Conservation (phyloP, 2,329 filamentous ascomycete species). For the Nothophaeocryptopus gaeumannii region DNA sequence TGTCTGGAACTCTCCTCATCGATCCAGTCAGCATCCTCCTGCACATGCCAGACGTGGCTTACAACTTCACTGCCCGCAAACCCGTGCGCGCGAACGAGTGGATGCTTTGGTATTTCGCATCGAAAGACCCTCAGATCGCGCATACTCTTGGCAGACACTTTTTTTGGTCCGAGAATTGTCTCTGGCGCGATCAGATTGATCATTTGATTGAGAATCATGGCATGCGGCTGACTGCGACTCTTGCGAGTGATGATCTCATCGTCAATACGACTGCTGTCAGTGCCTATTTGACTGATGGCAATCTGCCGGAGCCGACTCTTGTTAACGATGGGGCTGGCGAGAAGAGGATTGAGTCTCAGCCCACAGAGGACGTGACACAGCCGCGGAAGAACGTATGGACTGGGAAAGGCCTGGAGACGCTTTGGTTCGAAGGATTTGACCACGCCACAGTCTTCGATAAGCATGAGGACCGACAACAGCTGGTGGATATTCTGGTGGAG, state of each 20-base stretch:
- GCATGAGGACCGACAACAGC: constrained; percentile 22
- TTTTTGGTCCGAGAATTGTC: constrained; percentile 68
- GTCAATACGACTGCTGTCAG: constrained; percentile 60
- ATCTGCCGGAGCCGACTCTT: constrained; percentile 28
- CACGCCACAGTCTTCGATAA: constrained; percentile 62
- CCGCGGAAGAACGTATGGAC: constrained; percentile 29
- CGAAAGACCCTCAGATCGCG: constrained; percentile 64
- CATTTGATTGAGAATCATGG: constrained; percentile 31
- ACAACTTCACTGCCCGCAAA: constrained; percentile 60
- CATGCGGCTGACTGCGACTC: constrained; percentile 53
- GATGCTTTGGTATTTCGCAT: constrained; percentile 69
- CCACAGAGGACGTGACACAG: constrained; percentile 33
- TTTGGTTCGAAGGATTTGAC: constrained; percentile 61
- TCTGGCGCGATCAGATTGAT: constrained; percentile 66
- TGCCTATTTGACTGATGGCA: constrained; percentile 52
- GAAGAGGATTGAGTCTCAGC: constrained; percentile 28
- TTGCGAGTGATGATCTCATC: constrained; percentile 63
- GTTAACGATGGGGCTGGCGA: constrained; percentile 19
- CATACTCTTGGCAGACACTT: constrained; percentile 64
- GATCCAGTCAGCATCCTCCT: constrained; percentile 66
- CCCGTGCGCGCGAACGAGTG: constrained; percentile 62
- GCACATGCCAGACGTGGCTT: constrained; percentile 67
- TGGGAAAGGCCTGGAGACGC: constrained; percentile 52
- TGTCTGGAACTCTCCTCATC: constrained; percentile 54
- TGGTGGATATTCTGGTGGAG: constrained; percentile 28